Evolutionary conservation across 2,329 filamentous ascomycete genomes (phyloP).

Genomic region (Emmonsiellopsis sp.): DNA sequence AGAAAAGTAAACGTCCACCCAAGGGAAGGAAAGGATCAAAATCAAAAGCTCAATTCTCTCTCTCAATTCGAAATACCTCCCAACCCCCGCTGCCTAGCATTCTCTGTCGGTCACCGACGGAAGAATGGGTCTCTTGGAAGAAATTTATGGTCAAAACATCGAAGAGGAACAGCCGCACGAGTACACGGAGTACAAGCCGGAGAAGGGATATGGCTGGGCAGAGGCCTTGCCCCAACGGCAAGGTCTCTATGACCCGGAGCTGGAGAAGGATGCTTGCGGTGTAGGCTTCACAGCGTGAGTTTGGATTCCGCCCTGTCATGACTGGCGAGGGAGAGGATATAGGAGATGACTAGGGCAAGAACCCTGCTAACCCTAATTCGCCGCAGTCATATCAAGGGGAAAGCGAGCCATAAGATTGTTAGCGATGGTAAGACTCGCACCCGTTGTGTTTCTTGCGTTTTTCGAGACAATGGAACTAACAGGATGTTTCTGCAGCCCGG

Average conservation of each 20-base stretch:
- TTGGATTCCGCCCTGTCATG: background rate
- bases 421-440: constrained; percentile 67
- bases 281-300: constrained; percentile 95
- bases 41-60: background rate
- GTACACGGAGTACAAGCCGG: constrained; percentile 45
- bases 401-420: constrained; percentile 94
- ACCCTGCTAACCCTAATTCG: constrained; percentile 11
- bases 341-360: no score
- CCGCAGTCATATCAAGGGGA: constrained; percentile 87
- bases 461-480: constrained; percentile 22
- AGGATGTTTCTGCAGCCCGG: constrained; percentile 48
- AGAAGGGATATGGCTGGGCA: constrained; percentile 78
- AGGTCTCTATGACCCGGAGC: constrained; percentile 91
- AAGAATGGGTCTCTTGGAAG: constrained; percentile 45
- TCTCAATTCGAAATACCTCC: background rate
- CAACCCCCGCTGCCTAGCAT: constrained; percentile 10
- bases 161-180: constrained; percentile 36
- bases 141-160: constrained; percentile 38
- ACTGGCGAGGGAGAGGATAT: background rate
- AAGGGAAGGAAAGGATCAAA: background rate
- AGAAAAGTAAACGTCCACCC: background rate
- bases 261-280: constrained; percentile 99
- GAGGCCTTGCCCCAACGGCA: constrained; percentile 94
- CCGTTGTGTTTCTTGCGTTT: background rate
- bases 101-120: constrained; percentile 33